phyloP scores from a whole-genome alignment of 768 basidiomycete species.

The Mycena leptocephala region DNA sequence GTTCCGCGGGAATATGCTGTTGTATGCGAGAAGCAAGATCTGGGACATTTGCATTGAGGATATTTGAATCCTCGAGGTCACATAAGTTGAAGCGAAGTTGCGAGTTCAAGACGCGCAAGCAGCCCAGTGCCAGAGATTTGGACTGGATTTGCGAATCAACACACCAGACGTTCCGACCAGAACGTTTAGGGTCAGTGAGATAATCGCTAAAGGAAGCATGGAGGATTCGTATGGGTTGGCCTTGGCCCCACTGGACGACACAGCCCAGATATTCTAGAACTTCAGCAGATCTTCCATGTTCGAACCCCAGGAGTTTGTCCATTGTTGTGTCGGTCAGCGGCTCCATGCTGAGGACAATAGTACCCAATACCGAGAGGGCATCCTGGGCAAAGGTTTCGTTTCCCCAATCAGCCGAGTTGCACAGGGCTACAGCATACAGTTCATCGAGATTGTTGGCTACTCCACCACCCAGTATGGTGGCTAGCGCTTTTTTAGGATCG shows the following conservation, averaged over 20 bases:
- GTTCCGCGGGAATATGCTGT: not conserved
- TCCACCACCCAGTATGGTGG: too few relatives aligned
- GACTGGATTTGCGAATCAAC: not conserved
- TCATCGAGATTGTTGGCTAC: too few relatives aligned
- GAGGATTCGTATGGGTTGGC: not conserved
- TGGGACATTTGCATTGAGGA: not conserved
- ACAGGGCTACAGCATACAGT: too few relatives aligned
- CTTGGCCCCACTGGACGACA: not conserved
- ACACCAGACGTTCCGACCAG: not conserved
- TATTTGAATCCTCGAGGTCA: not conserved
- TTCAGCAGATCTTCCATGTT: not conserved
- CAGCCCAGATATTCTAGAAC: not conserved
- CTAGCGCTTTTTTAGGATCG: too few relatives aligned
- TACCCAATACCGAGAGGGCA: too few relatives aligned
- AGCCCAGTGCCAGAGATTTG: not conserved
- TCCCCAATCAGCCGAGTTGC: too few relatives aligned
- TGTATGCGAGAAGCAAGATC: not conserved
- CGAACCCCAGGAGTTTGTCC: not conserved
- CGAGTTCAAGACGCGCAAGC: not conserved
- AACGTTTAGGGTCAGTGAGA: not conserved
- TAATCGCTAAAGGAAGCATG: slow-evolving; percentile 4
- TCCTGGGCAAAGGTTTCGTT: too few relatives aligned
- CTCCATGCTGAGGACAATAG: not conserved
- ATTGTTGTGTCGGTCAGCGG: not conserved
- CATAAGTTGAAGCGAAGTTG: slow-evolving; percentile 5